Evolutionary conservation across 2,329 filamentous ascomycete genomes (phyloP).

Genomic region (Phialocephala subalpina): DNA sequence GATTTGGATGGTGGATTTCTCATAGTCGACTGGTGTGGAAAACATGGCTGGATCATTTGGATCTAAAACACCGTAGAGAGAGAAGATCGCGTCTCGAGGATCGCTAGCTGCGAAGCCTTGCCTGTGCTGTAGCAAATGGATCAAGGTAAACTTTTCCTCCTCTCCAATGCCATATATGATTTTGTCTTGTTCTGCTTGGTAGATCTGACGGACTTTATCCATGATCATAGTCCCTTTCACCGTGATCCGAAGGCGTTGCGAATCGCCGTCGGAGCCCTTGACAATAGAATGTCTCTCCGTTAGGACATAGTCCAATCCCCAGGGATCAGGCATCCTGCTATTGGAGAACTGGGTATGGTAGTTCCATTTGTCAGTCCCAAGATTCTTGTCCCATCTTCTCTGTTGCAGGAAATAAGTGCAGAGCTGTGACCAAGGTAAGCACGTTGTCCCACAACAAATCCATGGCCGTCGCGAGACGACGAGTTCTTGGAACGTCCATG

Average conservation of each 20-base stretch:
- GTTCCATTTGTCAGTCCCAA: neutral
- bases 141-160: neutral
- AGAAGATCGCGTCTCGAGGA: neutral
- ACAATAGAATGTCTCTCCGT: neutral
- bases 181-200: neutral
- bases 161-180: neutral
- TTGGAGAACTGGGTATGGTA: neutral
- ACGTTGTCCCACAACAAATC: neutral
- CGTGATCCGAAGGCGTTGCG: neutral
- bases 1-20: neutral
- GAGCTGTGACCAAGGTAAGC: neutral
- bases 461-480: neutral
- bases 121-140: neutral
- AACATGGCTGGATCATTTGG: neutral
- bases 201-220: constrained; percentile 1
- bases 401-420: neutral
- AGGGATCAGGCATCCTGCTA: neutral
- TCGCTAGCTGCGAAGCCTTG: neutral
- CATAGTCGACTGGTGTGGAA: neutral
- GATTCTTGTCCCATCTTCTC: neutral
- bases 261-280: neutral
- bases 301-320: neutral
- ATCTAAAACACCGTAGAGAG: neutral
- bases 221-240: neutral
- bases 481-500: neutral